Evolutionary conservation across 495 filamentous ascomycete species (phyloP).

Genomic region (Penicillium diatomitis): DNA sequence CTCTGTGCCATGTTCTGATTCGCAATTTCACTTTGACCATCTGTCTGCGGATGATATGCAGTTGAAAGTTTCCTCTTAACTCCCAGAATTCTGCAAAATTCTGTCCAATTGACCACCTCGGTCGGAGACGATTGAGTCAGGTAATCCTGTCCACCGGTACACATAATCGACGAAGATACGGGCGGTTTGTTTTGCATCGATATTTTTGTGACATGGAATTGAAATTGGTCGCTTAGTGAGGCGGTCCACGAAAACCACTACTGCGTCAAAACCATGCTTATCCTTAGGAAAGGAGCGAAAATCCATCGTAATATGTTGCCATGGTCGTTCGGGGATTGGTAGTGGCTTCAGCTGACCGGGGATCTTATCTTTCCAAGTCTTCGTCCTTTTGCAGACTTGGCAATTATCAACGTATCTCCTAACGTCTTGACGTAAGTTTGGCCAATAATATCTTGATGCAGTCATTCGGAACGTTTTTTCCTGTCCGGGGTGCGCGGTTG

Average conservation of each 20-base stretch:
- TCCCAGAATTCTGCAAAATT: slow-evolving; percentile 6
- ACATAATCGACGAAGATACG: background rate
- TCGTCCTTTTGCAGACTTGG: background rate
- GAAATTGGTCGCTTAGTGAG: background rate
- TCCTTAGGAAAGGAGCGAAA: background rate
- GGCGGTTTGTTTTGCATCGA: background rate
- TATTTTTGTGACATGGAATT: background rate
- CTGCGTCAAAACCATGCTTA: background rate
- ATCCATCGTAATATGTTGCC: background rate
- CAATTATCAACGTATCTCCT: background rate
- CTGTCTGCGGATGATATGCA: slow-evolving; percentile 9
- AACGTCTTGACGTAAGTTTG: background rate
- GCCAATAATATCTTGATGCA: background rate
- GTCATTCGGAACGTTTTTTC: background rate
- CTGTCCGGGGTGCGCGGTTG: background rate
- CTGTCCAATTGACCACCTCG: slow-evolving; percentile 9
- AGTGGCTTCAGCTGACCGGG: background rate
- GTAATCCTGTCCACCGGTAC: slow-evolving; percentile 1
- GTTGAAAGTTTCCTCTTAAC: slow-evolving; percentile 11
- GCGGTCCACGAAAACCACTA: background rate
- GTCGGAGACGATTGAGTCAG: slow-evolving; percentile 10
- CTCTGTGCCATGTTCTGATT: slow-evolving; percentile 2
- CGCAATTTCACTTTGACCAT: slow-evolving; percentile 4
- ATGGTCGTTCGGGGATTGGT: background rate
- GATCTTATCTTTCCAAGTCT: background rate